Percentiles rank a stretch among this genome's conserved stretches.
These are phyloP conservation scores for Plasmodium knowlesi DNA, from an alignment of 169 alveolate species.

Conservation along the genomic window DNA sequence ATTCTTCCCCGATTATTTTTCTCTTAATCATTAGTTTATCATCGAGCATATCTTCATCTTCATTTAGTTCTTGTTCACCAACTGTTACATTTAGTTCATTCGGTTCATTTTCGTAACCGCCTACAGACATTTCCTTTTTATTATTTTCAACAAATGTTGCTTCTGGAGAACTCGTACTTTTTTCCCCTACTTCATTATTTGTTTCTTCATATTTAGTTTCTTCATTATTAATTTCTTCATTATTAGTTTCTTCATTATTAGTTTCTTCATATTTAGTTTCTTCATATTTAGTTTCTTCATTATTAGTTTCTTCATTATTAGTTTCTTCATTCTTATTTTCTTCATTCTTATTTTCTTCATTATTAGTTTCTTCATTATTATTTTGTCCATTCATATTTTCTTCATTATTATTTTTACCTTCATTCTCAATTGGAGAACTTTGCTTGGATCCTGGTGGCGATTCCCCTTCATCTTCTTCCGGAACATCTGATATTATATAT, in stretches of 20 bases:
- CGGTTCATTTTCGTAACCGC: not conserved
- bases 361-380: not conserved
- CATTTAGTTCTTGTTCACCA: not conserved
- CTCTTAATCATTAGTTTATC: constrained; percentile 12
- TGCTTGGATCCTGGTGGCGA: not conserved
- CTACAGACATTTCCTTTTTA: not conserved
- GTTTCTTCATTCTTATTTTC: not conserved
- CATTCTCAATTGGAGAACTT: not conserved
- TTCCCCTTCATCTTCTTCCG: not conserved
- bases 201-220: not conserved
- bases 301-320: not conserved
- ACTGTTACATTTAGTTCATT: not conserved
- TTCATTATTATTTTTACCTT: not conserved
- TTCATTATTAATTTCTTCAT: not conserved
- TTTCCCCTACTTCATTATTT: not conserved
- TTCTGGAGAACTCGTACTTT: not conserved
- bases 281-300: no score
- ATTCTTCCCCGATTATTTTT: not conserved
- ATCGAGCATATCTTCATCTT: constrained; percentile 26
- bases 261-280: no score
- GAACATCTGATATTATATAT: not conserved
- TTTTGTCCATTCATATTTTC: not conserved
- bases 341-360: not conserved
- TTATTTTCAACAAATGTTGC: not conserved
- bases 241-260: not conserved